Evolutionary conservation across 2,329 filamentous ascomycete species (phyloP), one percentile per base, ranked within the genome.

Genomic region (Hypoxylon sp.): DNA sequence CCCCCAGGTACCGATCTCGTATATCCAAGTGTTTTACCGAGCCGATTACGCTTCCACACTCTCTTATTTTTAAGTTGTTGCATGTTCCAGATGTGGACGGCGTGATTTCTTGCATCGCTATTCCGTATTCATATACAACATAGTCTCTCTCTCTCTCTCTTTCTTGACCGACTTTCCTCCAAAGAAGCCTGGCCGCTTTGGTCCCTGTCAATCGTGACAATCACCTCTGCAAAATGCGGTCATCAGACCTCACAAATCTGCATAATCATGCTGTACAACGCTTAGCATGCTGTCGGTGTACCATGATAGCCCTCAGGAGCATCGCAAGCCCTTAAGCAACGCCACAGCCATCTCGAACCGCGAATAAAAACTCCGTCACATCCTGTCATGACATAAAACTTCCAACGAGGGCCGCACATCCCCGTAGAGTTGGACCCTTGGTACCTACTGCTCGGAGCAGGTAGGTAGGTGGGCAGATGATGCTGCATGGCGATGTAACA

Each of bases 141-240:
- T n/a, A n/a, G n/a, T n/a, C n/a, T n/a, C 24, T 27, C 24, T 27
- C 24, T 27, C 24, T 27, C 24, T 24, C 46, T 54, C 59, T 44
- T 37, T 59, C 51, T 59, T 70, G 64, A 70, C 67, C 67, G 67
- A 70, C 67, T 70, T 69, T 70, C 67, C 32, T 55, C 42, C 19
- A 54, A 42, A 10, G 24, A 54, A 54, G 24, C 58, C 53, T 51
- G 54, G 53, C 55, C 39, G 29, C 35, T 59, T 35, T 42, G 50
- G 63, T 67, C 67, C 67, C 60, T 67, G 67, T 69, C 67, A 67
- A 67, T 61, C 67, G 35, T 63, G 44, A 29, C 62, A 54, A 57
- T 59, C 53, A 50, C 29, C 44, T 69, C 62, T 69, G 67, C 59
- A 69, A 35, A 67, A 69, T 69, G 67, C 52, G 56, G 52, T 69